phyloP scores from a whole-genome alignment of 208 protist species.

The Trypanosoma vivax region DNA sequence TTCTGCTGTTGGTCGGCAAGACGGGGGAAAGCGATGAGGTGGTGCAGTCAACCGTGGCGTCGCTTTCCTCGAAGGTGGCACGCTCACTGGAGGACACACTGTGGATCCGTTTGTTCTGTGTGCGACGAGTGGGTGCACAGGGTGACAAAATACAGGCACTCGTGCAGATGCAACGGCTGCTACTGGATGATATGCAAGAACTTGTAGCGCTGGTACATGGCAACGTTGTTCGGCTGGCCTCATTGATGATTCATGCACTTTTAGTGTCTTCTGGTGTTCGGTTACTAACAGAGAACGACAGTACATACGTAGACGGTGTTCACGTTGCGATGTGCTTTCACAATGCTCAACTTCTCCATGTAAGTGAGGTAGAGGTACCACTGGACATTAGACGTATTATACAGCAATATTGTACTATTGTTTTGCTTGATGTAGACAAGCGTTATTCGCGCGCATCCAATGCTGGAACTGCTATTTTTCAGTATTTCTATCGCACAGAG shows the following conservation, averaged over 20 bases:
- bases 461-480: constrained; percentile 52
- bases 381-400: constrained; percentile 52
- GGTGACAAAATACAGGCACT: constrained; percentile 43
- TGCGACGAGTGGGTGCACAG: constrained; percentile 17
- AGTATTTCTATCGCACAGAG: constrained; percentile 63
- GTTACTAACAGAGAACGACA: constrained; percentile 50
- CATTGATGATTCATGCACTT: constrained; percentile 59
- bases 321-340: constrained; percentile 76
- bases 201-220: constrained; percentile 44
- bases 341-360: constrained; percentile 36
- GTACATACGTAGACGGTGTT: constrained; percentile 63
- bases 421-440: constrained; percentile 41
- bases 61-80: constrained; percentile 33
- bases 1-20: constrained; percentile 65
- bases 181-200: constrained; percentile 70
- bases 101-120: constrained; percentile 25
- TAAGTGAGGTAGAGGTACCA: constrained; percentile 41
- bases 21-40: constrained; percentile 45
- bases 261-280: constrained; percentile 65
- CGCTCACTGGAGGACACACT: constrained; percentile 64
- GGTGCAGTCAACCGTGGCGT: constrained; percentile 42
- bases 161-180: constrained; percentile 39
- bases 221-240: constrained; percentile 60
- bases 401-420: constrained; percentile 49
- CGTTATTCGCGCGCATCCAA: constrained; percentile 18